Evolutionary conservation across 1,284 basidiomycete species (phyloP), one percentile per base, ranked within the genome.

Genomic region (Cerioporus squamosus): DNA sequence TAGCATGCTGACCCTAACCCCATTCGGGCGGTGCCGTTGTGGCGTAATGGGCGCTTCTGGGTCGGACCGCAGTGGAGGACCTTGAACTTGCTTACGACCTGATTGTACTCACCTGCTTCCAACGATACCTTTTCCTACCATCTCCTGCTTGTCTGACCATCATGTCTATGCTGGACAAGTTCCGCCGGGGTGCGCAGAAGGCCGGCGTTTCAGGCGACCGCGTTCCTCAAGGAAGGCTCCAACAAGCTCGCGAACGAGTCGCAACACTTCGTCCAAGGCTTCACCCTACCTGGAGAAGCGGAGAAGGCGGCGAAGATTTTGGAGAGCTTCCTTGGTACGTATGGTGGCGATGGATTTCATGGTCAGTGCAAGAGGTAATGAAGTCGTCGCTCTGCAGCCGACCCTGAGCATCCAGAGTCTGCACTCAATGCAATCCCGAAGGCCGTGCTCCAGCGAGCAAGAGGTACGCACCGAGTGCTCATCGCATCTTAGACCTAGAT

Each of bases 371-470:
- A 22, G 33, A 43, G 9, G 44, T 48, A 42, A 38, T 39, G 20
- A 33, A 23, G 33, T 26, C 48, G 22, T 57, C 26, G 26, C 14
- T 47, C 17, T 42, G 22, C 70, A 95, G 97, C 97, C 61, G 91
- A 98, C 74, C 96, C 97, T 14, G 82, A 85, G 33, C 81, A 90
- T 65, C 95, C 95, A 12, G 86, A 93, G 68, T 94, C 94, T 40
- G 97, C 97, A 1, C 86, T 99, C 60, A 98, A 98, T 75, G 78
- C 96, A 5, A 93, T 99, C 66, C 97, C 97, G 9, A 98, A 98
- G 75, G 93, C 90, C 18, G 95, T 99, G 44, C 77, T 99, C 15
- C 90, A 94, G 65, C 83, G 87, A 57, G 95, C 97, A 59, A 88
- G 91, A 84, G 94, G 94, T 91, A 65, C 62, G 80, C 67, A 12